Percentiles rank a stretch among this genome's conserved stretches.
phyloP scores from a whole-genome alignment of 192 early-diverging fungal species.

The Globomyces pollinis-pini region DNA sequence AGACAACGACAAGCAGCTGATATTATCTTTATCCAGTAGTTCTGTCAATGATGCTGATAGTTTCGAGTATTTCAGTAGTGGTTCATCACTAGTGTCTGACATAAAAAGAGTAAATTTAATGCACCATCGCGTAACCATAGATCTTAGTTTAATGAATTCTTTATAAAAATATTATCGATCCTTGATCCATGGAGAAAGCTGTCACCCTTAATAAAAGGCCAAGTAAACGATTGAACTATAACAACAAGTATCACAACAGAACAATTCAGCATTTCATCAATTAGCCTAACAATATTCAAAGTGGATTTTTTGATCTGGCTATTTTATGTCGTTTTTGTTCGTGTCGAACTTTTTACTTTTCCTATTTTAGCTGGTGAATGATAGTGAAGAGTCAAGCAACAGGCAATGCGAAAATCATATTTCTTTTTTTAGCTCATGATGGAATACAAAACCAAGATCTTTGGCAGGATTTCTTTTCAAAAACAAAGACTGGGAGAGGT shows the following conservation, averaged over 20 bases:
- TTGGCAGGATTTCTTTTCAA: no score
- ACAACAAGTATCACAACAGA: background rate
- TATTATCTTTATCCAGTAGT: background rate
- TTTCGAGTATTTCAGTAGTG: background rate
- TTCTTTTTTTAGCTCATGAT: no score
- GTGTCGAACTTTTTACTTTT: no score
- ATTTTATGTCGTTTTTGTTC: no score
- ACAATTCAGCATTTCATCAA: background rate
- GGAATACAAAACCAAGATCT: no score
- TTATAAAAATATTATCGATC: background rate
- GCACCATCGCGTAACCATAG: background rate
- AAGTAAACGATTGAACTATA: background rate
- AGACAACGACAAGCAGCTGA: background rate
- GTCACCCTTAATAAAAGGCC: background rate
- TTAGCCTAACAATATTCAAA: no score
- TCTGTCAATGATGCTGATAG: background rate
- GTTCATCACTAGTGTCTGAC: conserved; percentile 1
- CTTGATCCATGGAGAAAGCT: background rate
- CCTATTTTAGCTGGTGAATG: no score
- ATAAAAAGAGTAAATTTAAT: background rate
- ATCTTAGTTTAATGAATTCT: background rate
- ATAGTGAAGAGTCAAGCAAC: no score
- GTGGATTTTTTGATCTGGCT: no score
- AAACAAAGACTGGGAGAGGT: no score
- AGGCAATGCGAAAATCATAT: no score